Evolutionary conservation across 1,284 basidiomycete species (phyloP).

Genomic region (Ganoderma multipileum): DNA sequence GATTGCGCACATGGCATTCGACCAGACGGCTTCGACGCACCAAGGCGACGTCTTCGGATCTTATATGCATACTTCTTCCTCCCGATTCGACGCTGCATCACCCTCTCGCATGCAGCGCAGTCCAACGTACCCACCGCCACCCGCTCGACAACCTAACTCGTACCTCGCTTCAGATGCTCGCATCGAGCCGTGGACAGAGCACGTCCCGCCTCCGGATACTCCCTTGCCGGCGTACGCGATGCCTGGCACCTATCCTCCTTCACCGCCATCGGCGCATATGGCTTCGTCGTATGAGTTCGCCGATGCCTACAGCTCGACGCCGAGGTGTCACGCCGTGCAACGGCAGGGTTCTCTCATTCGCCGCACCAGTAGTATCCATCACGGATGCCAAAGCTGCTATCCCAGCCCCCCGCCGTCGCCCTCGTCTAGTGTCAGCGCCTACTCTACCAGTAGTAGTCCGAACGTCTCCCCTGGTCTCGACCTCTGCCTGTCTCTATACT

Average conservation of each 20-base stretch:
- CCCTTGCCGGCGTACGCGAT: not conserved
- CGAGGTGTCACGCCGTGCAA: not conserved
- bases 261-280: not conserved
- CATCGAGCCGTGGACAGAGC: not conserved
- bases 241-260: slow-evolving; percentile 1
- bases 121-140: not conserved
- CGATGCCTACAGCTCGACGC: not conserved
- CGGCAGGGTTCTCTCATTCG: not conserved
- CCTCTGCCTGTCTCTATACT: not conserved
- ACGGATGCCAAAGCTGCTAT: not conserved
- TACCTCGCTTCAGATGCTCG: not conserved
- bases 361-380: not conserved
- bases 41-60: not conserved
- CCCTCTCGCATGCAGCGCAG: not conserved
- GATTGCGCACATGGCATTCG: slow-evolving; percentile 1
- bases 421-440: not conserved
- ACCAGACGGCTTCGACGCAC: not conserved
- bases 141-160: not conserved
- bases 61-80: too few relatives aligned
- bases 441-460: not conserved
- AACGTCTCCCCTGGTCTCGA: not conserved
- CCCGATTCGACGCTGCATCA: not conserved
- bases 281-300: not conserved
- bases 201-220: not conserved
- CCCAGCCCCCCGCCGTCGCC: not conserved